Evolutionary conservation across 2,329 filamentous ascomycete species (phyloP).

Genomic region (Stachybotrys echinatus): DNA sequence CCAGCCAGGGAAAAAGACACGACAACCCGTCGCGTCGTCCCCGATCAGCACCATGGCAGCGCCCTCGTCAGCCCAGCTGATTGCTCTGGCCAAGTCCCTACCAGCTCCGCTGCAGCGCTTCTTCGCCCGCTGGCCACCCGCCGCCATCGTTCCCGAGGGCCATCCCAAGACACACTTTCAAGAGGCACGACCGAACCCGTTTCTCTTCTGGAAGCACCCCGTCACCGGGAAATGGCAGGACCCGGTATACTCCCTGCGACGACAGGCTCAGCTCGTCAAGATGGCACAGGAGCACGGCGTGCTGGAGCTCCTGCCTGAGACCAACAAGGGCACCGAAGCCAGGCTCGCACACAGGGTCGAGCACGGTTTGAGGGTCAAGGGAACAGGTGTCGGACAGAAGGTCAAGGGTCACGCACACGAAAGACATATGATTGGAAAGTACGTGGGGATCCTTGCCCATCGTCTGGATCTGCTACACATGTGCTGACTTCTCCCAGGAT

Average conservation of each 20-base stretch:
- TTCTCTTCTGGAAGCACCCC: constrained; percentile 73
- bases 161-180: constrained; percentile 45
- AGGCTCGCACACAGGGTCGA: constrained; percentile 68
- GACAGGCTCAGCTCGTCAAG: constrained; percentile 88
- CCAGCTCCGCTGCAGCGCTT: constrained; percentile 77
- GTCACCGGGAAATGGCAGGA: constrained; percentile 78
- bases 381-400: constrained; percentile 84
- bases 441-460: no score
- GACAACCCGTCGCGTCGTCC: background rate
- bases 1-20: no score
- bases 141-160: constrained; percentile 45
- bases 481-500: constrained; percentile 44
- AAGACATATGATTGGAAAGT: constrained; percentile 72
- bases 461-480: no score
- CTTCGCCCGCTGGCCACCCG: constrained; percentile 84
- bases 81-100: constrained; percentile 64
- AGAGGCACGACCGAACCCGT: constrained; percentile 66
- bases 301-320: constrained; percentile 72
- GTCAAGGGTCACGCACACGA: constrained; percentile 97
- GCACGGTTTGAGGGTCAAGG: constrained; percentile 78
- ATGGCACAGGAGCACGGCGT: constrained; percentile 74
- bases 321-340: constrained; percentile 68
- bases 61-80: constrained; percentile 29
- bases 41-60: constrained; percentile 24
- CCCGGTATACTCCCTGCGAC: constrained; percentile 74